Evolutionary conservation across 2,329 filamentous ascomycete species (phyloP).

Genomic region (Pezicula carpinea): DNA sequence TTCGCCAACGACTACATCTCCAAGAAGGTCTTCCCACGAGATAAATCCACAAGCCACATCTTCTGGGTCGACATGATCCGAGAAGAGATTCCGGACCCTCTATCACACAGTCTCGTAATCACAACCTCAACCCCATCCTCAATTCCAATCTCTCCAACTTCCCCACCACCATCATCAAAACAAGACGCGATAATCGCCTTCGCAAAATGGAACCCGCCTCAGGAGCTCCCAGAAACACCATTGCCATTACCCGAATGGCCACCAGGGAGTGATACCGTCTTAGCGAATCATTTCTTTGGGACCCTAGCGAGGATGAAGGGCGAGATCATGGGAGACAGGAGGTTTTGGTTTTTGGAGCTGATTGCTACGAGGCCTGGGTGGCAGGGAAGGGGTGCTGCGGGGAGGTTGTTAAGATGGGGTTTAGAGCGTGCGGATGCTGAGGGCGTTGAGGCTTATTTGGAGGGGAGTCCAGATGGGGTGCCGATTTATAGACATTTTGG

Average conservation of each 20-base stretch:
- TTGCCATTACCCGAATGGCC: slow-evolving; percentile 34
- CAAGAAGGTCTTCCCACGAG: slow-evolving; percentile 32
- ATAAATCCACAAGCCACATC: slow-evolving; percentile 16
- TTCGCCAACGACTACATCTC: slow-evolving; percentile 37
- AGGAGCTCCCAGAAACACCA: slow-evolving; percentile 15
- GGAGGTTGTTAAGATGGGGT: slow-evolving; percentile 43
- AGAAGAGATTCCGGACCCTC: slow-evolving; percentile 36
- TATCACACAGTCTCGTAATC: slow-evolving; percentile 36
- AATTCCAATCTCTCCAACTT: slow-evolving; percentile 23
- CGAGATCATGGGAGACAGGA: slow-evolving; percentile 34
- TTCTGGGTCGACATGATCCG: slow-evolving; percentile 33
- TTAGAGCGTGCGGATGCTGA: slow-evolving; percentile 39
- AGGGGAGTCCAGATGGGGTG: slow-evolving; percentile 43
- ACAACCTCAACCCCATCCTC: slow-evolving; percentile 9
- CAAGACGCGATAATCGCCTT: slow-evolving; percentile 36
- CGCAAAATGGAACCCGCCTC: slow-evolving; percentile 41
- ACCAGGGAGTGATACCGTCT: slow-evolving; percentile 29
- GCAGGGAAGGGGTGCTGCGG: slow-evolving; percentile 42
- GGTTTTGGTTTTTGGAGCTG: slow-evolving; percentile 46
- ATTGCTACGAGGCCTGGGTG: slow-evolving; percentile 37
- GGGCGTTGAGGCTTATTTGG: slow-evolving; percentile 41
- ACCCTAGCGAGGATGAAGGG: slow-evolving; percentile 31
- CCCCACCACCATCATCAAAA: no score
- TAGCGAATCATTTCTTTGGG: slow-evolving; percentile 38
- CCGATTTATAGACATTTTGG: slow-evolving; percentile 44